Evolutionary conservation across 768 basidiomycete species (phyloP), one percentile per base, ranked within the genome.

Genomic region (Termitomyces titanicus): DNA sequence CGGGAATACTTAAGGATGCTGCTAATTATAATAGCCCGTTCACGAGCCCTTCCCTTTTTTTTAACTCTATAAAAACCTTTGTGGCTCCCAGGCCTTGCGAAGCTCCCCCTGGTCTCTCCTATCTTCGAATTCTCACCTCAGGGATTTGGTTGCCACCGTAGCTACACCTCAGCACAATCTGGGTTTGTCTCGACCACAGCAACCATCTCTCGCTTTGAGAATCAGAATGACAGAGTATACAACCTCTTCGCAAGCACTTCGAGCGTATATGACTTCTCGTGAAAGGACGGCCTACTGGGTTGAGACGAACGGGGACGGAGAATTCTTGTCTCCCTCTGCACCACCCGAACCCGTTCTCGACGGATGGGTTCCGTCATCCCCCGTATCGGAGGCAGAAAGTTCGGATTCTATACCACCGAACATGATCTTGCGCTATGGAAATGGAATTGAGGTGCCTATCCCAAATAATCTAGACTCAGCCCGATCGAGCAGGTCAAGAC

Each of bases 281-380:
- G 79, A 86, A 25, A 79, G 88, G 47, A 88, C 86, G 5, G 77
- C 79, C 25, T 64, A 78, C 65, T 91, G 88, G 88, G 80, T 91
- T 15, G 70, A 70, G 48, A 58, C 65, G 22, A 66, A 76, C 67
- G 59, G 78, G 67, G 72, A 74, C 20, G 60, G 49, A 51, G 72
- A 73, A 27, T 75, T 81, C 54, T 75, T 75, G 59, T 87, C 86
- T 8, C 86, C 86, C 17, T 84, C 84, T 38, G 70, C 74, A 22
- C 79, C 83, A 4, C 85, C 83, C 5, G n/a, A n/a, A n/a, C 76
- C 81, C 35, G 75, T 70, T 33, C 66, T 84, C 31, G 67, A 79
- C 38, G 78, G 74, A n/a, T 63, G 69, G 54, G 61, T 72, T 18
- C 71, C 72, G 13, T 69, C 73, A 20, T 71, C 75, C 17, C 75